Conservation (phyloP, 805 yeast species). For the Kodamaea lidongshanica region DNA sequence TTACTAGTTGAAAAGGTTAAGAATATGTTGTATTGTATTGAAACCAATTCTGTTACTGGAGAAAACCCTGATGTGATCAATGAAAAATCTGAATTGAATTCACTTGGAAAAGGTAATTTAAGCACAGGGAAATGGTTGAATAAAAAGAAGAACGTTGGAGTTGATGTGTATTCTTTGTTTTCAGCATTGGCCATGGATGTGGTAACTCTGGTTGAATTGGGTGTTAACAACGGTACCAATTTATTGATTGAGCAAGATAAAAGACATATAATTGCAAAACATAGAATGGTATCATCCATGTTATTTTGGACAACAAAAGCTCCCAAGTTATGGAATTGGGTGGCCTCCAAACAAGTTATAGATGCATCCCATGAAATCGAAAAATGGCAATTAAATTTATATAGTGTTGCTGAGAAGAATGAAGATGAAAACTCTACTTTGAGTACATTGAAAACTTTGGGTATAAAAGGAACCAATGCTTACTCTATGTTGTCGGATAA, state of each 20-base stretch:
- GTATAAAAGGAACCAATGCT: slow-evolving; percentile 28
- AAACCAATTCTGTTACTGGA: slow-evolving; percentile 25
- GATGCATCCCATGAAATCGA: slow-evolving; percentile 35
- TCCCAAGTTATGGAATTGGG: slow-evolving; percentile 50
- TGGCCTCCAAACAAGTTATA: slow-evolving; percentile 36
- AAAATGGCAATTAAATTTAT: slow-evolving; percentile 40
- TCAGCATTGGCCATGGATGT: slow-evolving; percentile 70
- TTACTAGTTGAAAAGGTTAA: slow-evolving; percentile 22
- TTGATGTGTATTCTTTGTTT: slow-evolving; percentile 57
- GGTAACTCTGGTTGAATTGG: slow-evolving; percentile 55
- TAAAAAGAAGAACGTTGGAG: slow-evolving; percentile 28
- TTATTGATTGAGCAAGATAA: slow-evolving; percentile 36
- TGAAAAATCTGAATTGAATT: slow-evolving; percentile 25
- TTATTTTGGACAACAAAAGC: slow-evolving; percentile 61
- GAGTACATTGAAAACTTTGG: slow-evolving; percentile 28
- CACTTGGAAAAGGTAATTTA: slow-evolving; percentile 29
- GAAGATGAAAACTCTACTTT: slow-evolving; percentile 26
- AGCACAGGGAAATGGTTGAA: slow-evolving; percentile 24
- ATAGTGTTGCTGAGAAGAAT: slow-evolving; percentile 26
- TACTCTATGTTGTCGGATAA: slow-evolving; percentile 49
- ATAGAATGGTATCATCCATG: slow-evolving; percentile 47
- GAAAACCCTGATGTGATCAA: slow-evolving; percentile 28
- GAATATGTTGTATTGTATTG: slow-evolving; percentile 23
- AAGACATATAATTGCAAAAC: slow-evolving; percentile 37
- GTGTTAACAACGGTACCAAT: slow-evolving; percentile 41